phyloP scores from a whole-genome alignment of 2,329 filamentous ascomycete genomes.

The Capronia epimyces region DNA sequence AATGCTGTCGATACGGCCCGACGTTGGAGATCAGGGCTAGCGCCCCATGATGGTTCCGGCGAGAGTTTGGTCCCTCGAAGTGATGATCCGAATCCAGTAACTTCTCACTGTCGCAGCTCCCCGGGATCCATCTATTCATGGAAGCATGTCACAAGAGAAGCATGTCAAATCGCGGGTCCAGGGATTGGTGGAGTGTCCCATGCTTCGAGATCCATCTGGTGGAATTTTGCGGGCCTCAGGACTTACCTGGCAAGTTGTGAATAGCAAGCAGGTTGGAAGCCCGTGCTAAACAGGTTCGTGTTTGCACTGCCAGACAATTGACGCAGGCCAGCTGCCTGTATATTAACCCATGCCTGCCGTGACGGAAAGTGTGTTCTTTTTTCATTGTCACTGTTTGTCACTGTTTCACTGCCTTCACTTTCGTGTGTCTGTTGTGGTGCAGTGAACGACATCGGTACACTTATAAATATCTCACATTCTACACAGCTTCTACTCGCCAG shows the following conservation, averaged over 20 bases:
- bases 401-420: not conserved
- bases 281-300: not conserved
- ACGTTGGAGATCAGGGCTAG: conserved; percentile 17
- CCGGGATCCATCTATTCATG: conserved; percentile 1
- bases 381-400: not conserved
- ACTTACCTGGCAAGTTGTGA: conserved; percentile 1
- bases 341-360: conserved; percentile 1
- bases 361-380: not conserved
- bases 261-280: not conserved
- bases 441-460: not conserved
- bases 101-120: conserved; percentile 6
- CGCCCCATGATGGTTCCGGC: conserved; percentile 7
- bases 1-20: conserved; percentile 7
- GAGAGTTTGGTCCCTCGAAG: conserved; percentile 1
- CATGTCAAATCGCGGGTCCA: conserved; percentile 1
- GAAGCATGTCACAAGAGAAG: not conserved
- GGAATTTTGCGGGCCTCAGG: not conserved
- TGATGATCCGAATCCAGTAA: conserved; percentile 20
- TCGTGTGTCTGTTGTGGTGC: not conserved
- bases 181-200: not conserved
- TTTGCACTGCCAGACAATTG: not conserved
- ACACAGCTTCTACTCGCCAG: not conserved
- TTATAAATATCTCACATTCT: not conserved
- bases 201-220: conserved; percentile 3
- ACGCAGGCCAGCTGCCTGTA: not conserved